phyloP scores from a whole-genome alignment of 2,329 filamentous ascomycete species.

The Fusarium goolgardi region DNA sequence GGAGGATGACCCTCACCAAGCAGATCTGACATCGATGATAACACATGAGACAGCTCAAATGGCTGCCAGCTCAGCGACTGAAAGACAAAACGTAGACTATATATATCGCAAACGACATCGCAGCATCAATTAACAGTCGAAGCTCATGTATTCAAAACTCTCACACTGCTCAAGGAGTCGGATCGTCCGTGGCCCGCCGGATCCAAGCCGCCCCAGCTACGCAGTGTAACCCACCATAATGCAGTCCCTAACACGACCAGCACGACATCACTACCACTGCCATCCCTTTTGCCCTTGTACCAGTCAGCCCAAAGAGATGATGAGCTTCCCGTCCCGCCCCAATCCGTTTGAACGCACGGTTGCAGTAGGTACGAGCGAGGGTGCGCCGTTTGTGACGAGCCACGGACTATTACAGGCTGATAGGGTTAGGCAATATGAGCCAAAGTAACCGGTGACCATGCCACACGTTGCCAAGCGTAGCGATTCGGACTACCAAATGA shows the following conservation, averaged over 20 bases:
- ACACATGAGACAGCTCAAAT: not conserved
- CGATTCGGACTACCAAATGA: slow-evolving; percentile 25
- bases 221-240: slow-evolving; percentile 16
- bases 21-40: not conserved
- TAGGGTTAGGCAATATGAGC: slow-evolving; percentile 4
- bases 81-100: not conserved
- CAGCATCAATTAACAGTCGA: not conserved
- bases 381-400: slow-evolving; percentile 10
- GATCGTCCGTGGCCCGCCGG: slow-evolving; percentile 29
- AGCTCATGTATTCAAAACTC: slow-evolving; percentile 14
- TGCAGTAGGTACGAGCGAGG: not conserved
- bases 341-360: slow-evolving; percentile 3
- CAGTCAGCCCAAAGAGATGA: not conserved
- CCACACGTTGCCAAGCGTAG: slow-evolving; percentile 34
- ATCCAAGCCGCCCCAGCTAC: slow-evolving; percentile 27
- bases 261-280: slow-evolving; percentile 13
- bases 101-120: no score
- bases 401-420: slow-evolving; percentile 18
- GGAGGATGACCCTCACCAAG: not conserved
- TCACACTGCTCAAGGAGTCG: slow-evolving; percentile 11
- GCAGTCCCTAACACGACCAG: not conserved
- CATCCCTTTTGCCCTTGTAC: slow-evolving; percentile 11
- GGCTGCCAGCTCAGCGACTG: not conserved
- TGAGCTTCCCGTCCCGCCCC: slow-evolving; percentile 3
- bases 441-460: slow-evolving; percentile 25